These are phyloP conservation scores for Linum lewisii DNA, from an alignment of 345 rosid species.

Conservation along the genomic window DNA sequence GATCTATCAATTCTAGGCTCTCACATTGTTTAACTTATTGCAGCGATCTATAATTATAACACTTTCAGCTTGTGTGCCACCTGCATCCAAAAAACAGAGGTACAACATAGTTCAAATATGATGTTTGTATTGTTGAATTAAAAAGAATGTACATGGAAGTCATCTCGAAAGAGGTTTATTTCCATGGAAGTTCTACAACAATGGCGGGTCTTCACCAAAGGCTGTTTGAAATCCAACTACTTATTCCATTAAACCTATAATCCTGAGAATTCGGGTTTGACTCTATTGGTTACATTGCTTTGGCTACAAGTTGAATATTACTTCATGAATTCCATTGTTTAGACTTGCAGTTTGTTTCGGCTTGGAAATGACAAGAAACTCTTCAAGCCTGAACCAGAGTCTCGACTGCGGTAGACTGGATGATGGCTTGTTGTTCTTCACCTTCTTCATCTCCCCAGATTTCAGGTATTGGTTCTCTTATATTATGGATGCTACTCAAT, in stretches of 20 bases:
- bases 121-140: no score
- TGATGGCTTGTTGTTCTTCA: constrained; percentile 39
- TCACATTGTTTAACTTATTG: no score
- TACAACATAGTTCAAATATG: no score
- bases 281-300: not conserved
- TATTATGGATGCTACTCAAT: constrained; percentile 70
- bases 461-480: constrained; percentile 74
- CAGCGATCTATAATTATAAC: no score
- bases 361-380: not conserved
- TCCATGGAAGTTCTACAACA: no score
- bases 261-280: not conserved
- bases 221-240: no score
- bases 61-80: no score
- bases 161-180: no score
- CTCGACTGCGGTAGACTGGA: constrained; percentile 46
- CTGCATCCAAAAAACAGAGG: no score
- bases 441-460: constrained; percentile 60
- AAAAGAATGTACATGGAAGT: no score
- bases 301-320: not conserved
- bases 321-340: not conserved
- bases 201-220: no score
- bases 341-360: not conserved
- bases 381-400: constrained; percentile 54
- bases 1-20: no score
- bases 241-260: not conserved